phyloP scores from a whole-genome alignment of 1,284 basidiomycete species.

The Coniferiporia weirii region DNA sequence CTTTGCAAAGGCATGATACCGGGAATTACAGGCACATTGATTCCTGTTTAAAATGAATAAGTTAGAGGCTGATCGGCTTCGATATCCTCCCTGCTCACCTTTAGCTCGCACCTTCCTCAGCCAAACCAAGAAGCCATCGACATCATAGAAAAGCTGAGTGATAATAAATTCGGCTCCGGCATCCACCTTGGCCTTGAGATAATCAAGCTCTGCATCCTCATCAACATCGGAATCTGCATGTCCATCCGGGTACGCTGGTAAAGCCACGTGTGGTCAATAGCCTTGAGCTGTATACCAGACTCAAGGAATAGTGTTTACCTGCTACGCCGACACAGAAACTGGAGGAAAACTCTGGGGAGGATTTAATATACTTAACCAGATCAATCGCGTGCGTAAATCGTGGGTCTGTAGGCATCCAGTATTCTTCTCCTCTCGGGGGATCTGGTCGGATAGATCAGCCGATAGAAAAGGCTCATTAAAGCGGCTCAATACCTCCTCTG shows the following conservation, averaged over 20 bases:
- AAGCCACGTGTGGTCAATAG: slow-evolving; percentile 21
- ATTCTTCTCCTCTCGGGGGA: slow-evolving; percentile 88
- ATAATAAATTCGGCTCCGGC: slow-evolving; percentile 95
- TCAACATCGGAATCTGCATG: slow-evolving; percentile 65
- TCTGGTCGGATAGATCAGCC: slow-evolving; percentile 42
- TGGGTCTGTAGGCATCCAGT: slow-evolving; percentile 84
- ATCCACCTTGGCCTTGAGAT: slow-evolving; percentile 87
- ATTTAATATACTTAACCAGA: slow-evolving; percentile 86
- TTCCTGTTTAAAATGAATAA: slow-evolving; percentile 48
- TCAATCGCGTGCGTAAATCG: slow-evolving; percentile 87
- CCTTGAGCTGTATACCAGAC: slow-evolving; percentile 8
- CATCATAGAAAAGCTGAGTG: slow-evolving; percentile 97
- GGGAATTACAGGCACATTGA: slow-evolving; percentile 88
- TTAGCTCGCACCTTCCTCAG: slow-evolving; percentile 61
- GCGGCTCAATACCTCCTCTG: slow-evolving; percentile 61
- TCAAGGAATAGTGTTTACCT: slow-evolving; percentile 38
- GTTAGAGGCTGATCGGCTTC: background rate
- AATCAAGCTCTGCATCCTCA: slow-evolving; percentile 69
- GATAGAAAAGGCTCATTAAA: slow-evolving; percentile 4
- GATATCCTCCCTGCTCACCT: slow-evolving; percentile 42
- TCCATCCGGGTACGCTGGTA: slow-evolving; percentile 86
- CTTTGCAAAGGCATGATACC: slow-evolving; percentile 99
- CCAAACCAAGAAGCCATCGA: slow-evolving; percentile 82
- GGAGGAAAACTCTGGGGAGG: slow-evolving; percentile 72
- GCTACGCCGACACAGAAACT: slow-evolving; percentile 92